These are phyloP conservation scores for Sphagnum contortum DNA, from an alignment of 225 moss, liverwort and hornwort genomes.

Conservation along the genomic window DNA sequence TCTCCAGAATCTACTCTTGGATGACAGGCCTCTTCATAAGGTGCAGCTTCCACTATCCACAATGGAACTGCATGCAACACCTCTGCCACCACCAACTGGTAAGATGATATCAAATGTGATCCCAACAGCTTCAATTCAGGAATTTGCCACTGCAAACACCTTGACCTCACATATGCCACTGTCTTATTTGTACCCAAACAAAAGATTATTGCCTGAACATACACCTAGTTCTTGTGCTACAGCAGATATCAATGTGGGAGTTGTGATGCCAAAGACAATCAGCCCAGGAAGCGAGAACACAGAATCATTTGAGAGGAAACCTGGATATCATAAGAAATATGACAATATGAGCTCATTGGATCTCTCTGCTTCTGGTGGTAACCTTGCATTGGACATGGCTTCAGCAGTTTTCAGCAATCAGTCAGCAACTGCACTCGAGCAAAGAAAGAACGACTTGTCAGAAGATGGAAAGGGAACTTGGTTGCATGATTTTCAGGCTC, in stretches of 20 bases:
- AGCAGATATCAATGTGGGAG: slow-evolving; percentile 10
- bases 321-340: slow-evolving; percentile 15
- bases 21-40: slow-evolving; percentile 13
- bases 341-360: slow-evolving; percentile 22
- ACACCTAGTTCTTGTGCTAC: slow-evolving; percentile 17
- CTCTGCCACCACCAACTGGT: slow-evolving; percentile 20
- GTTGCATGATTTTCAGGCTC: slow-evolving; percentile 26
- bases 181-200: slow-evolving; percentile 11
- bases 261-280: slow-evolving; percentile 17
- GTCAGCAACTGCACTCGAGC: slow-evolving; percentile 17
- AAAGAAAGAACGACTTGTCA: slow-evolving; percentile 11
- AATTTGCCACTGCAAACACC: slow-evolving; percentile 14
- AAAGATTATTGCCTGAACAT: too few species aligned
- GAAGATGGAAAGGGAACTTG: slow-evolving; percentile 21
- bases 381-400: slow-evolving; percentile 63
- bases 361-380: slow-evolving; percentile 35
- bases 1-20: slow-evolving; percentile 20
- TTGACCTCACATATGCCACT: slow-evolving; percentile 1
- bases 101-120: slow-evolving; percentile 19
- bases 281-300: slow-evolving; percentile 3
- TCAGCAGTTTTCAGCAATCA: slow-evolving; percentile 42
- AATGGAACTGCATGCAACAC: slow-evolving; percentile 12
- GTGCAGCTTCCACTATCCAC: slow-evolving; percentile 13
- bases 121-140: slow-evolving; percentile 19
- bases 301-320: slow-evolving; percentile 11